Evolutionary conservation across 1,284 basidiomycete genomes (phyloP), one percentile per base, ranked within the genome.

Genomic region (Rhodotorula sp.): DNA sequence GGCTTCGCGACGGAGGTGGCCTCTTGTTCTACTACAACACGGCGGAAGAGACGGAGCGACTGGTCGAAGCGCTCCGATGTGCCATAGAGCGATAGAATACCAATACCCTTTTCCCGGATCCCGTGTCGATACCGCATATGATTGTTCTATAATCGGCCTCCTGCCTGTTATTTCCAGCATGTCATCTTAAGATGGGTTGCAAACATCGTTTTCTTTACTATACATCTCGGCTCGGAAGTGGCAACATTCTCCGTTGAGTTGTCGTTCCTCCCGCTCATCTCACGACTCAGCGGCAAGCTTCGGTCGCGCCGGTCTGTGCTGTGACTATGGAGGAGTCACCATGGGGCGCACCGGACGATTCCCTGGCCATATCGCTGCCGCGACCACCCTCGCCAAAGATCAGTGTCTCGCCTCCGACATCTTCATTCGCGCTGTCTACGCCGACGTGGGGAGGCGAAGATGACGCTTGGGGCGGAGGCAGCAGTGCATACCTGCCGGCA

Each of bases 11-110:
- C 34, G 71, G 65, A 12, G 63, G 68, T n/a, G 66, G 67, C 20
- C 60, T 47, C 52, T 26, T 68, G 21, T 68, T 75, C 49, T 72
- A 72, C 57, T 61, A 66, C 18, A 68, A 64, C 31, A 48, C 59
- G 26, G 39, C 58, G 21, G 65, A 52, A n/a, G 64, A 72, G 56
- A 75, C 69, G 39, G 71, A 68, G 31, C 15, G n/a, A 39, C 46
- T 75, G 46, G 54, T 75, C 12, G 62, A 49, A 16, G 73, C 54
- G 7, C 39, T 75, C 23, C 47, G 34, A 26, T 62, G 68, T 20
- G 65, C 67, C 8, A 21, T 64, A 26, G 20, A 46, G 21, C 23
- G 26, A 21, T 64, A 43, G 46, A n/a, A 29, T 2, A 5, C 3
- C 16, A 23, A 18, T 21, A 47, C 21, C 21, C 20, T 52, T n/a